Base-by-base conservation (phyloP, 202 grass and related monocot genomes). In the Cymbopogon flexuosus region DNA sequence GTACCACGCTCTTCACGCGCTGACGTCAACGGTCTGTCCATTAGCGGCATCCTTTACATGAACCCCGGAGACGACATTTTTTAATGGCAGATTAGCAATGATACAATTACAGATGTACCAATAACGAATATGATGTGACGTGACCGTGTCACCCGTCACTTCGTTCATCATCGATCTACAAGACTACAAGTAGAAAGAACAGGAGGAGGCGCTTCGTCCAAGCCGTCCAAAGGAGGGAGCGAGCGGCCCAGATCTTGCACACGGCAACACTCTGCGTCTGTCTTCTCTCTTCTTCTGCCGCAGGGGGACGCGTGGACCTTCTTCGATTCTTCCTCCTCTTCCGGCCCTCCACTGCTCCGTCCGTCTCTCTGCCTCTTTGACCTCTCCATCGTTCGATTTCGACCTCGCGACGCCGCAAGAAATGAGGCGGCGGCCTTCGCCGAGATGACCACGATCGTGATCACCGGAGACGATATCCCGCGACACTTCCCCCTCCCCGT, bases 161-260 rank as follows among this genome's bases (percentile, higher is more conserved):
- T 18, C 33, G 5, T 34, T 33, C 31, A 33, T 7, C 15, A 52
- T 16, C 5, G n/a, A 18, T 62, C 64, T 8, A 66, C 5, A 47
- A n/a, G 31, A 7, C n/a, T n/a, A n/a, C n/a, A n/a, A n/a, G n/a
- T n/a, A n/a, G n/a, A n/a, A n/a, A 65, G 3, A 39, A 14, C 4
- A 33, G 14, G 27, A 46, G 23, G 10, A 45, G 31, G 15, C 54
- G 70, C 77, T 27, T 70, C 71, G 80, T 81, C 82, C 9, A 0
- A 22, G 7, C 72, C 82, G 51, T 88, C 27, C 24, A 77, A 18
- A 46, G 0, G 0, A 49, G 39, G 1, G 8, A 39, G 30, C 10
- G 43, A 33, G 36, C 57, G 65, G 43, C 3, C 57, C 87, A 77
- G 87, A 88, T 81, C 35, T 14, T 19, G 12, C 45, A 10, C 45